Conservation (phyloP, 306 rosid genomes). For the Castanopsis chinensis region DNA sequence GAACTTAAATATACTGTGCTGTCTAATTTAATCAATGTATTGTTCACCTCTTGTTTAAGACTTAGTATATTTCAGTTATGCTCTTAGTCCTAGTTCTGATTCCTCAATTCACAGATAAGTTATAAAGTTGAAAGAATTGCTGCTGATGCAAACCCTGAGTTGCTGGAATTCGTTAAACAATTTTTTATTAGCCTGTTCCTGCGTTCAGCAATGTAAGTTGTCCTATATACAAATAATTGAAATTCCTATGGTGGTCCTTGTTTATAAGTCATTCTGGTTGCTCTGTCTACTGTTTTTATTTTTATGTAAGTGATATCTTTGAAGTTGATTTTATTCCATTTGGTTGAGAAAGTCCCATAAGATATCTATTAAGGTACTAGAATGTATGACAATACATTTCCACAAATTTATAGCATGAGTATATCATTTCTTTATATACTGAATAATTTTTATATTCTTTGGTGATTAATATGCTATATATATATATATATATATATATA, state of each 20-base stretch:
- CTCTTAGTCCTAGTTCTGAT: conserved; percentile 27
- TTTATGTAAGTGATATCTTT: background rate
- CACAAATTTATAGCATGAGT: too few species aligned
- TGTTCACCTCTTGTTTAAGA: conserved; percentile 15
- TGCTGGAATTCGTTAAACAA: conserved; percentile 47
- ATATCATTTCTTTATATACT: too few species aligned
- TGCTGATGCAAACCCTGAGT: conserved; percentile 77
- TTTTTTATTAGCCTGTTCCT: conserved; percentile 64
- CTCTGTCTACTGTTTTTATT: background rate
- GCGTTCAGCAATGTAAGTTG: conserved; percentile 74
- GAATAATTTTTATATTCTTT: too few species aligned
- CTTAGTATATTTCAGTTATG: conserved; percentile 8
- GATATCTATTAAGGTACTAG: too few species aligned
- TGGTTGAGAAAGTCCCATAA: background rate
- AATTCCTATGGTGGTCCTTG: background rate
- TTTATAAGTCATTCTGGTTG: background rate
- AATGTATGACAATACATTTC: too few species aligned
- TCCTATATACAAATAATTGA: conserved; percentile 6
- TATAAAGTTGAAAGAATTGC: conserved; percentile 50
- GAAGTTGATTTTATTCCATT: background rate
- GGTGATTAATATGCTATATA: too few species aligned
- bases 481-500: too few species aligned
- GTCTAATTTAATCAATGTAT: conserved; percentile 76
- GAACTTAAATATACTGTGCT: conserved; percentile 83
- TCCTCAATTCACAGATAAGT: conserved; percentile 58